These are phyloP conservation scores for Isabelozyma heimii DNA, from an alignment of 805 yeast species.

Conservation along the genomic window DNA sequence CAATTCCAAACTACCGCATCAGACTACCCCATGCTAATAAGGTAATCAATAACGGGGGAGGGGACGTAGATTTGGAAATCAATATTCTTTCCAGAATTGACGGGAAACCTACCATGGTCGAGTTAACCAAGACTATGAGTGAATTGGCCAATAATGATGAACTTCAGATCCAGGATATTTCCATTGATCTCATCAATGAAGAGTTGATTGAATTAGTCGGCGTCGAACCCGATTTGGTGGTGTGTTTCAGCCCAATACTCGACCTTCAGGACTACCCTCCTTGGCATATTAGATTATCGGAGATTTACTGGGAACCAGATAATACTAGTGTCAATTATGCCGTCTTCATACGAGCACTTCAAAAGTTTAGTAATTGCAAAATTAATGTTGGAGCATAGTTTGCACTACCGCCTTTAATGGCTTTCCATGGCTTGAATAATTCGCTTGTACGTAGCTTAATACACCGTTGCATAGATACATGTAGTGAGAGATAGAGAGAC, in stretches of 20 bases:
- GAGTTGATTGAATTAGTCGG: conserved; percentile 76
- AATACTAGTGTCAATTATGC: conserved; percentile 78
- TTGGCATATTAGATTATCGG: conserved; percentile 92
- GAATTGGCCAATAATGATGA: conserved; percentile 65
- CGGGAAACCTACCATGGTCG: conserved; percentile 88
- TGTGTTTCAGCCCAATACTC: conserved; percentile 80
- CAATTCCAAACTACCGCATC: conserved; percentile 60
- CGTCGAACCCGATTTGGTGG: conserved; percentile 85
- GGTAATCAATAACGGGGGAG: conserved; percentile 29
- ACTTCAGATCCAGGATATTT: conserved; percentile 62
- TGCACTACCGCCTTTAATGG: neutral
- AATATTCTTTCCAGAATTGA: conserved; percentile 70
- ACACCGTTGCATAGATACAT: too few relatives aligned
- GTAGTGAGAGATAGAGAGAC: too few relatives aligned
- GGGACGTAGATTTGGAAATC: conserved; percentile 55
- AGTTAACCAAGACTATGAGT: conserved; percentile 81
- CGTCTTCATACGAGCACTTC: conserved; percentile 76
- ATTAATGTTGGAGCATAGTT: conserved; percentile 80
- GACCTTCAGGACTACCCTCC: conserved; percentile 96
- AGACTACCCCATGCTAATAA: conserved; percentile 66
- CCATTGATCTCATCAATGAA: conserved; percentile 70
- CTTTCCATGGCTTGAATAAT: neutral
- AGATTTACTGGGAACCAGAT: conserved; percentile 88
- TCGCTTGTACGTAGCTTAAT: too few relatives aligned
- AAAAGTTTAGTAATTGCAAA: conserved; percentile 74